Evolutionary conservation across 208 protist species (phyloP), one percentile per base, ranked within the genome.

Genomic region (Sergeia podlipaevii): DNA sequence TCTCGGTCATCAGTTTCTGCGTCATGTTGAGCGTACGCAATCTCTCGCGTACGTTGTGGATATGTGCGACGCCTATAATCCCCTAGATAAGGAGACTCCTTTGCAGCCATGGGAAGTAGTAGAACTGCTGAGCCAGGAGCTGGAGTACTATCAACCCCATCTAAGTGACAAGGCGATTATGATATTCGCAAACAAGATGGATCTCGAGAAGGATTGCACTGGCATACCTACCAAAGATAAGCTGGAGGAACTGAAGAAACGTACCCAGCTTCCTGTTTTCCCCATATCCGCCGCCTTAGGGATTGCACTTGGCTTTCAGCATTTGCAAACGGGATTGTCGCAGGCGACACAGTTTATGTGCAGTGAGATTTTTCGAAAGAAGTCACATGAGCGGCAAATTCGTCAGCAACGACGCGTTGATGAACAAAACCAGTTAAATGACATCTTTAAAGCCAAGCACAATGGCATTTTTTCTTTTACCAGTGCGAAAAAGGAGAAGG

Each of bases 161-260:
- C 58, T 95, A 26, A 88, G 79, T 27, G 70, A 76, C 33, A 61
- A 77, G 11, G 88, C 80, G 27, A 59, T 93, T 36, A 89, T 93
- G 77, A 63, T 92, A 26, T 87, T 93, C 30, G 89, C 85, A 2
- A 97, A 95, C 63, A 97, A 97, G 63, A 97, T 95, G 88, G 91
- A 97, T 60, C 28, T 90, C 0, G 64, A 79, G 23, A 63, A 50
- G 18, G 91, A 95, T 51, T 59, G 39, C 24, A 32, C 50, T 3
- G 86, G 88, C 3, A 55, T 30, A 1, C 43, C 60, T 8, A 80
- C 77, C 28, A 26, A 42, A 21, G 52, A 70, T 8, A 89, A 91
- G 61, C 61, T 95, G 20, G 50, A 65, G 53, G 84, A 89, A 62
- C 70, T 97, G 27, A 21, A 72, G 64, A 60, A 60, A 33, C 65